Evolutionary conservation across 768 basidiomycete genomes (phyloP).

Genomic region (Rhodotorula paludigena): DNA sequence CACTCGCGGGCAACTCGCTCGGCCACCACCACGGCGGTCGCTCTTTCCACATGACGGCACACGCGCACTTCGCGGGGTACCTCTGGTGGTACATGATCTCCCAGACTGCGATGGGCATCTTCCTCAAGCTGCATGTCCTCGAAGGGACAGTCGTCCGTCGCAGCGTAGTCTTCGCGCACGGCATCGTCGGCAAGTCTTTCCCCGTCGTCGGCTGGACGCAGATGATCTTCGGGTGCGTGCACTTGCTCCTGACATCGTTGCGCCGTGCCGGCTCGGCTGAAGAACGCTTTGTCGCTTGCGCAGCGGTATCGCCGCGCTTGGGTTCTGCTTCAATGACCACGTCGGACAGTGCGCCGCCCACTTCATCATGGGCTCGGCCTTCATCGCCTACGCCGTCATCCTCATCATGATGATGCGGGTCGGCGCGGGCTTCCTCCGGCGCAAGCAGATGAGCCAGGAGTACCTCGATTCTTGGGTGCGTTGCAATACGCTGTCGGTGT

Average conservation of each 20-base stretch:
- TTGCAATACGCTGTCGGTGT: no score
- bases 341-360: slow-evolving; percentile 63
- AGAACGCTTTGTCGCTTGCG: no score
- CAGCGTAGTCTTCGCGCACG: slow-evolving; percentile 65
- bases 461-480: slow-evolving; percentile 48
- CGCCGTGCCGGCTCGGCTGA: background rate
- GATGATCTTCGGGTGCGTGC: slow-evolving; percentile 74
- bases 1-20: slow-evolving; percentile 62
- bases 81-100: slow-evolving; percentile 51
- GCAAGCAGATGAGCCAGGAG: slow-evolving; percentile 46
- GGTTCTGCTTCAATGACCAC: slow-evolving; percentile 72
- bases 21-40: slow-evolving; percentile 84
- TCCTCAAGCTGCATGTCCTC: slow-evolving; percentile 86
- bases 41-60: slow-evolving; percentile 66
- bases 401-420: slow-evolving; percentile 71
- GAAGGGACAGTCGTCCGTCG: slow-evolving; percentile 65
- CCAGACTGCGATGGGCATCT: slow-evolving; percentile 72
- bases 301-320: slow-evolving; percentile 45
- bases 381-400: slow-evolving; percentile 78
- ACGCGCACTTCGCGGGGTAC: slow-evolving; percentile 65
- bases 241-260: background rate
- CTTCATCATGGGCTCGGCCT: slow-evolving; percentile 63
- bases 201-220: slow-evolving; percentile 84
- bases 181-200: slow-evolving; percentile 74
- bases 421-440: slow-evolving; percentile 64